phyloP scores from a whole-genome alignment of 2,329 filamentous ascomycete species.

The Ophiosphaerella korrae region DNA sequence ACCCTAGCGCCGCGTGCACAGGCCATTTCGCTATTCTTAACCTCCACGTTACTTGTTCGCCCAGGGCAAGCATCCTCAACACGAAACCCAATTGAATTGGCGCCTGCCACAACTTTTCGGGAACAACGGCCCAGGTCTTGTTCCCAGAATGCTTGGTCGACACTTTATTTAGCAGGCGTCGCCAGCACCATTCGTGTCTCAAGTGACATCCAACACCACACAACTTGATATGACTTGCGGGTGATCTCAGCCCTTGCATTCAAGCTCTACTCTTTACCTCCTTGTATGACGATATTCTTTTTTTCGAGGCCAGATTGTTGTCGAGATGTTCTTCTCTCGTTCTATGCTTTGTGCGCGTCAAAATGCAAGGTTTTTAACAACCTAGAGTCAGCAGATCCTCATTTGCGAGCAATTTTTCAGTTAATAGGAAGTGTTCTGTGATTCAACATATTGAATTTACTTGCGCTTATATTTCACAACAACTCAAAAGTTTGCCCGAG shows the following conservation, averaged over 20 bases:
- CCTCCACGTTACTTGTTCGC: constrained; percentile 2
- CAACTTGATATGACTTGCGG: not conserved
- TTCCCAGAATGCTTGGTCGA: not conserved
- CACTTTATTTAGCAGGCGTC: too few relatives aligned
- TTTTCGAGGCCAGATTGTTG: not conserved
- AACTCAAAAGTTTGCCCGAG: too few relatives aligned
- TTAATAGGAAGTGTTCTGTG: too few relatives aligned
- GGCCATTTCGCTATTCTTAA: constrained; percentile 21
- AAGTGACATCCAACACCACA: too few relatives aligned
- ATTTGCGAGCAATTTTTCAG: too few relatives aligned
- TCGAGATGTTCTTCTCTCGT: not conserved
- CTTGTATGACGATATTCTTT: not conserved
- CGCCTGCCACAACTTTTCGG: constrained; percentile 3
- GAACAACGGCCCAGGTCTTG: not conserved
- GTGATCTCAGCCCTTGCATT: not conserved
- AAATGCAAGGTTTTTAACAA: too few relatives aligned
- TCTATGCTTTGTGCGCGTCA: not conserved
- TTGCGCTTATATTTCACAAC: too few relatives aligned
- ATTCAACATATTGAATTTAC: too few relatives aligned
- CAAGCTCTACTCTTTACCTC: too few relatives aligned
- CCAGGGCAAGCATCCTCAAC: constrained; percentile 1
- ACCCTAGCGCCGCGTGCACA: constrained; percentile 22
- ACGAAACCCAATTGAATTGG: constrained; percentile 10
- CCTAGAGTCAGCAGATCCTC: too few relatives aligned
- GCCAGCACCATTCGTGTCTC: not conserved